Percentiles rank a stretch among this genome's conserved stretches.
These are phyloP conservation scores for Apiospora hydei DNA, from an alignment of 2,329 filamentous ascomycete species.

Conservation along the genomic window DNA sequence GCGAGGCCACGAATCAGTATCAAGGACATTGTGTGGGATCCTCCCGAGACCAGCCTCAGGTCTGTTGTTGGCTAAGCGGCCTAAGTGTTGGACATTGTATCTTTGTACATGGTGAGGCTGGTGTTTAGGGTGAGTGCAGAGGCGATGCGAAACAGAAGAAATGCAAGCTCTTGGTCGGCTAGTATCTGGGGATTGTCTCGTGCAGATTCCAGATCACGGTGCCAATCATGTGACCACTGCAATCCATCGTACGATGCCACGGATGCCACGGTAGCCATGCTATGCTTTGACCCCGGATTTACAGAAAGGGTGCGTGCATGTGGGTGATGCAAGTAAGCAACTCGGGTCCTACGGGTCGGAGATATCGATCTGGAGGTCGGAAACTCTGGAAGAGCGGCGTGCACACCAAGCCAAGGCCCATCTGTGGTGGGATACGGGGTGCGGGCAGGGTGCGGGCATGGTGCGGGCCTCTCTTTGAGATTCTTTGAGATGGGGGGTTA, in stretches of 20 bases:
- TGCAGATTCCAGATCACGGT: neutral
- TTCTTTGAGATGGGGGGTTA: neutral
- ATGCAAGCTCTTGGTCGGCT: too few species aligned
- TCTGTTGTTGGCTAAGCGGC: slow-evolving; percentile 21
- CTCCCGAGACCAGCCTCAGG: slow-evolving; percentile 41
- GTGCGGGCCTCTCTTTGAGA: neutral
- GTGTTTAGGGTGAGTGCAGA: too few species aligned
- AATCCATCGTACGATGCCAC: neutral
- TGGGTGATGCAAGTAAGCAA: neutral
- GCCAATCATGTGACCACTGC: neutral
- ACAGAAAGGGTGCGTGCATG: neutral
- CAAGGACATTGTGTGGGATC: slow-evolving; percentile 49
- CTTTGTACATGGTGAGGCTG: too few species aligned
- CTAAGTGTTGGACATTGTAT: neutral
- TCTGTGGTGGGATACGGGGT: neutral
- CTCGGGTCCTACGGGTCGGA: slow-evolving; percentile 2
- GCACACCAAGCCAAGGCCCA: neutral
- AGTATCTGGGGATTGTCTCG: neutral
- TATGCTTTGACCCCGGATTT: neutral
- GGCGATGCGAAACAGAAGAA: too few species aligned
- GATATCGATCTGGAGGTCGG: neutral
- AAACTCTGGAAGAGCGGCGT: neutral
- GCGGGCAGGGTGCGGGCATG: neutral
- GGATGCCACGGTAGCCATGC: neutral
- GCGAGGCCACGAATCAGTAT: slow-evolving; percentile 41